phyloP scores from a whole-genome alignment of 2,329 filamentous ascomycete species.

The Gnomoniopsis smithogilvyi region DNA sequence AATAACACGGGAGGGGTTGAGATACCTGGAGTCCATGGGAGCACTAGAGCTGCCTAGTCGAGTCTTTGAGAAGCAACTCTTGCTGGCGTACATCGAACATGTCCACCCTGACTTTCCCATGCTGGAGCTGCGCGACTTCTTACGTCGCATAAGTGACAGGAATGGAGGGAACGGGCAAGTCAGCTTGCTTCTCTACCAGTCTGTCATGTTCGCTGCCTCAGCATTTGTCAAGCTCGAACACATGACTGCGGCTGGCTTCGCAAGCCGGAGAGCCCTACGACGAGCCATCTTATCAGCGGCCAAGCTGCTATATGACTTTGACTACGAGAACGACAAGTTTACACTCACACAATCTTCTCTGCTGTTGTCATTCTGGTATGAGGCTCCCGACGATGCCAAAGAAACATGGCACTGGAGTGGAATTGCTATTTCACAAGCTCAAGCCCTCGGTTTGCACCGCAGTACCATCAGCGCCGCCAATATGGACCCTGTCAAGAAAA shows the following conservation, averaged over 20 bases:
- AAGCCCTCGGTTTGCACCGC: conserved; percentile 89
- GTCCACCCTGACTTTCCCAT: conserved; percentile 94
- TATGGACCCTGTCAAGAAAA: conserved; percentile 71
- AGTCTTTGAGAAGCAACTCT: conserved; percentile 72
- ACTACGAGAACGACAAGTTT: conserved; percentile 88
- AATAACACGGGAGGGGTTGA: conserved; percentile 77
- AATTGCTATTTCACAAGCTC: conserved; percentile 85
- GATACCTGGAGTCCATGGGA: conserved; percentile 80
- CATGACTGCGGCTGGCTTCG: conserved; percentile 73
- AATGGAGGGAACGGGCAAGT: conserved; percentile 70
- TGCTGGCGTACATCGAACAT: conserved; percentile 81
- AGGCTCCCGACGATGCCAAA: conserved; percentile 94
- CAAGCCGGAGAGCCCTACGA: conserved; percentile 74
- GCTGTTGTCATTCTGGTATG: conserved; percentile 97
- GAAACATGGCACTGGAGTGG: conserved; percentile 99
- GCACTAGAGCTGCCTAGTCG: conserved; percentile 72
- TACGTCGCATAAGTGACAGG: conserved; percentile 57
- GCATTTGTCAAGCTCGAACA: conserved; percentile 82
- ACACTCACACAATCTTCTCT: conserved; percentile 84
- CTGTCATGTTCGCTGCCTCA: conserved; percentile 89
- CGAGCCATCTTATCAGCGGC: conserved; percentile 88
- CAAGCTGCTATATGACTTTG: conserved; percentile 89
- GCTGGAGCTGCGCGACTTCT: conserved; percentile 63
- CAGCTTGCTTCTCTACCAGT: conserved; percentile 86
- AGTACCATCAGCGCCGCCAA: conserved; percentile 69